Evolutionary conservation across 805 yeast genomes (phyloP).

Genomic region (Huiozyma sinensis): DNA sequence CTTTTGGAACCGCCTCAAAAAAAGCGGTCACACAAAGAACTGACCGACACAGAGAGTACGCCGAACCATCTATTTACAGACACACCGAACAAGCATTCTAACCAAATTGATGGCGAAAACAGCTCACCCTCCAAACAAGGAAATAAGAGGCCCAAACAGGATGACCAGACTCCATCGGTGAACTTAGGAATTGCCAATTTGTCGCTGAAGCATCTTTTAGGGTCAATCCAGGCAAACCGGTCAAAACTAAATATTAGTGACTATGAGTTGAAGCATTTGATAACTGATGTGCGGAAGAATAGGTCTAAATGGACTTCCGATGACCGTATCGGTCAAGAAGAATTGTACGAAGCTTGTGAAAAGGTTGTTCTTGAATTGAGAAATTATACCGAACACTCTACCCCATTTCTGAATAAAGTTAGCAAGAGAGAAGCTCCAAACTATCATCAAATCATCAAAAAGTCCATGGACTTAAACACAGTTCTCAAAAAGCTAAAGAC

Average conservation of each 20-base stretch:
- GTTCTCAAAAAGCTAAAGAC: conserved; percentile 81
- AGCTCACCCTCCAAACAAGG: conserved; percentile 6
- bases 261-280: conserved; percentile 68
- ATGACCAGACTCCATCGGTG: conserved; percentile 27
- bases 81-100: neutral
- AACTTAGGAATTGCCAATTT: conserved; percentile 64
- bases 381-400: conserved; percentile 90
- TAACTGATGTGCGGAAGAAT: conserved; percentile 88
- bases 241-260: conserved; percentile 70
- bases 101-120: conserved; percentile 2
- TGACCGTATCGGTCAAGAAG: conserved; percentile 93
- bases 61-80: neutral
- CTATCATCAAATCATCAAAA: conserved; percentile 77
- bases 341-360: conserved; percentile 93
- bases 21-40: conserved; percentile 16
- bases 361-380: conserved; percentile 84
- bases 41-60: conserved; percentile 8
- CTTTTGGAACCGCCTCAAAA: conserved; percentile 34
- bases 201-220: conserved; percentile 68
- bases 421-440: conserved; percentile 97
- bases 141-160: conserved; percentile 16
- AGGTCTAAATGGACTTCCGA: conserved; percentile 97
- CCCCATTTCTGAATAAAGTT: conserved; percentile 92
- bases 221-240: conserved; percentile 67
- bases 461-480: conserved; percentile 94